Evolutionary conservation across 768 basidiomycete genomes (phyloP).

Genomic region (Lactifluus subvellereus): DNA sequence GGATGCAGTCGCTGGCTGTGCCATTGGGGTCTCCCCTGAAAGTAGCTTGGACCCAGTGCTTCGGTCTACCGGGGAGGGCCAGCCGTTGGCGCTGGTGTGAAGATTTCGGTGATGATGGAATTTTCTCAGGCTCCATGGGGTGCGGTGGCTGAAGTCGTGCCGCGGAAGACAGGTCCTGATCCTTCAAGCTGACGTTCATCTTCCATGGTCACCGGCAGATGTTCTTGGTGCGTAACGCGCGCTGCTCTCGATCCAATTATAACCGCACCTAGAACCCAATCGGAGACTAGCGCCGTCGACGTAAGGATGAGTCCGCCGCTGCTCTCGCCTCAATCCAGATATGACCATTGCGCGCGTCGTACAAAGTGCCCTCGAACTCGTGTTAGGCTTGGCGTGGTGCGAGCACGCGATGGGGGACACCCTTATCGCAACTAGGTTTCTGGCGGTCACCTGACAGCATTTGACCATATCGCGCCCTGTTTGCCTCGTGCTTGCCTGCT

Average conservation of each 20-base stretch:
- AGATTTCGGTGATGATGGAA: too few relatives aligned
- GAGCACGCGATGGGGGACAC: neutral
- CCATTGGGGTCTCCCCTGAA: neutral
- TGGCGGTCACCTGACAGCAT: constrained; percentile 17
- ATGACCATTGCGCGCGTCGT: neutral
- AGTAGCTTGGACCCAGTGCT: neutral
- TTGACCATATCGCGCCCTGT: constrained; percentile 2
- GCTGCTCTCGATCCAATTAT: constrained; percentile 14
- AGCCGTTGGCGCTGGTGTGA: constrained; percentile 4
- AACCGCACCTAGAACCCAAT: constrained; percentile 14
- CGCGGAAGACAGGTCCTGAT: neutral
- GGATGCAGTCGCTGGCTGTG: neutral
- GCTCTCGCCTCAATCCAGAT: neutral
- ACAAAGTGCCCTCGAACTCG: neutral
- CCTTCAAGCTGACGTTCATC: constrained; percentile 14
- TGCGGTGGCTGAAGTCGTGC: neutral
- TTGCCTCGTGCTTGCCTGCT: constrained; percentile 15
- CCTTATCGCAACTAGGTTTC: neutral
- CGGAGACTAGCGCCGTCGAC: constrained; percentile 9
- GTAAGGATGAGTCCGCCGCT: constrained; percentile 4
- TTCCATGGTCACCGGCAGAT: constrained; percentile 8
- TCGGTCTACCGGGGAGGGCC: neutral
- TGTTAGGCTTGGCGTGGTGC: constrained; percentile 10
- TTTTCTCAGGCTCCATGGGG: neutral
- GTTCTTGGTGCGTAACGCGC: constrained; percentile 14